Base-by-base conservation (phyloP, 495 filamentous ascomycete species). In the Annulohypoxylon moriforme region DNA sequence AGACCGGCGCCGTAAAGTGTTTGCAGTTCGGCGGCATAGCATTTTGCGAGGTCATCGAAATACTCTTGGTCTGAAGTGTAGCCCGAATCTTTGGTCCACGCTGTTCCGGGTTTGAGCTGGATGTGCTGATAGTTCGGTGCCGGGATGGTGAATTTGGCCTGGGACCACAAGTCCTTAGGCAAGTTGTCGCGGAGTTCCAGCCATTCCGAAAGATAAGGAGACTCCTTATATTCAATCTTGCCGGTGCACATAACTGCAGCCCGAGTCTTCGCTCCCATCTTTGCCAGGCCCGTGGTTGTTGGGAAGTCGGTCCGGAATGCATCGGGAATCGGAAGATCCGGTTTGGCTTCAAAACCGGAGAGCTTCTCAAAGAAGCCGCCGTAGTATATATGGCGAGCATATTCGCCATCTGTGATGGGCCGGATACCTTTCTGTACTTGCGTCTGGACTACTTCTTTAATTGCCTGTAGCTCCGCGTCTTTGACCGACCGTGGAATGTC, bases 291-390 rank as follows among this genome's bases (percentile, higher is more conserved):
- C 36, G 81, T 77, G 25, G 78, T 78, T 24, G 79, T 79, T 13
- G 76, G 76, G 20, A 76, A 77, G 46, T 76, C 62, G 3, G 73
- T 68, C 13, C 74, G 67, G 62, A 72, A 77, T 56, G 80, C 81
- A 62, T 83, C 81, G 52, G 81, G 82, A 18, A 81, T 82, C 3
- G 75, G 66, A 42, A 84, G 67, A 55, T 72, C 72, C 31, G 81
- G 79, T 49, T 76, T 77, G 40, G 74, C 79, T 74, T 83, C 81
- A 47, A 84, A 79, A 24, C 82, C 81, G 4, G 74, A 73, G 55
- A 94, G 86, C 36, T 88, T 88, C 47, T 91, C 89, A 81, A 92
- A 93, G 85, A 94, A 92, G 5, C 88, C 87, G 55, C 91, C 91
- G 74, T 81, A 86, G 71, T 84, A 86, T 55, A 85, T 82, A 74